Evolutionary conservation across 2,329 filamentous ascomycete species (phyloP), one percentile per base, ranked within the genome.

Genomic region (Alternaria brassicae): DNA sequence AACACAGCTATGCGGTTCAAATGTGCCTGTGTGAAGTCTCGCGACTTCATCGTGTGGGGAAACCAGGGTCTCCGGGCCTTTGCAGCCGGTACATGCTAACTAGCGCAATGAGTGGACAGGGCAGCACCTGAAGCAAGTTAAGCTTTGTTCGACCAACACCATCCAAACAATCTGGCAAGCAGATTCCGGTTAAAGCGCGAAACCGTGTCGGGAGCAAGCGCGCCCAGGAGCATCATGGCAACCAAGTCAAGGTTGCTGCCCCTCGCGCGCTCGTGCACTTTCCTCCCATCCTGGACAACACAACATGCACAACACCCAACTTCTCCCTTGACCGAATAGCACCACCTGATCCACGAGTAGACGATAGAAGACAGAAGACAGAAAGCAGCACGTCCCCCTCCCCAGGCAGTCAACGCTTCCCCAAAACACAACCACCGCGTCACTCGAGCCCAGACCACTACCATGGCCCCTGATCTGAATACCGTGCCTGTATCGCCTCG

Each of bases 391-490:
- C 51, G 8, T 41, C 17, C 48, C 8, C n/a, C 48, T 12, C n/a
- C 12, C 42, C 37, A 25, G 42, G 30, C 51, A 39, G 21, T 41
- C 49, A 28, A 44, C 53, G 52, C 27, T 32, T 32, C 28, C 52
- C n/a, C 34, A 40, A 50, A 44, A 13, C 39, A 51, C 41, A 51
- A 47, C 17, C 55, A 47, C 56, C 52, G 41, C 52, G 52, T 44
- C 57, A 28, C 53, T 56, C 55, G 39, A 53, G 23, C 15, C 23
- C 36, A 44, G 19, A 56, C 47, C 39, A 28, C 53, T 59, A 67
- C 37, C 39, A 85, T 85, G 82, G 76, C 83, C 51, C 79, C 82
- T 53, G 83, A 85, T 65, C 67, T 82, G 60, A 84, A 81, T 65
- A 77, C 80, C 3, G 73, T 81, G 21, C 77, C 78, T 27, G 62